Evolutionary conservation across 306 rosid genomes (phyloP), one percentile per base, ranked within the genome.

Genomic region (Echinosophora koreensis): DNA sequence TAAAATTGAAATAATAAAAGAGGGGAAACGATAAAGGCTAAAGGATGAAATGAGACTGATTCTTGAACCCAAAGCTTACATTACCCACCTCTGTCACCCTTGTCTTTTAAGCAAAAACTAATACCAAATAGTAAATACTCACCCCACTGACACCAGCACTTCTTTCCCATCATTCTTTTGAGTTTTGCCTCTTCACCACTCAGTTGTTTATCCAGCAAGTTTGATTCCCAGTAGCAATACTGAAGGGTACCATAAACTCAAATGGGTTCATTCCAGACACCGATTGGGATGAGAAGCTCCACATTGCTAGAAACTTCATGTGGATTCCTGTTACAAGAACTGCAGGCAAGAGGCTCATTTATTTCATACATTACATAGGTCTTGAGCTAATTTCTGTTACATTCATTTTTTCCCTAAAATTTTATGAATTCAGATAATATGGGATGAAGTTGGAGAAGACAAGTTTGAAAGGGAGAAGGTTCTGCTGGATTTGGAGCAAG

Each of bases 391-490:
- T 39, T 35, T 66, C 56, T 81, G 47, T 77, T 50, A 9, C 63
- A 72, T 55, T 70, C 79, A 44, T 61, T 8, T 57, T 74, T 42
- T 32, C 16, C 17, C 73, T 16, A 32, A 71, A 13, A 35, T 51
- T 68, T 56, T 11, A 74, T 82, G 73, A 86, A 56, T 74, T 62
- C 86, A 95, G 99, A 92, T 89, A 82, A 95, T 95, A 63, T 95
- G 98, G 99, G 92, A 95, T 39, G 99, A 95, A 92, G 88, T 95
- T 42, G 99, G 99, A 81, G 97, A 92, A 87, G 98, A 92, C 47
- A 86, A 92, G 73, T 86, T 86, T 35, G 97, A 89, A 64, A 89
- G 96, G 78, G 99, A 92, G 81, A 95, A 91, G 81, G 87, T 92
- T 86, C 85, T 95, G 77, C 79, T 92, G 55, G 91, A 95, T 80